Evolutionary conservation across 768 basidiomycete species (phyloP), one percentile per base, ranked within the genome.

Genomic region (Suillus fuscotomentosus): DNA sequence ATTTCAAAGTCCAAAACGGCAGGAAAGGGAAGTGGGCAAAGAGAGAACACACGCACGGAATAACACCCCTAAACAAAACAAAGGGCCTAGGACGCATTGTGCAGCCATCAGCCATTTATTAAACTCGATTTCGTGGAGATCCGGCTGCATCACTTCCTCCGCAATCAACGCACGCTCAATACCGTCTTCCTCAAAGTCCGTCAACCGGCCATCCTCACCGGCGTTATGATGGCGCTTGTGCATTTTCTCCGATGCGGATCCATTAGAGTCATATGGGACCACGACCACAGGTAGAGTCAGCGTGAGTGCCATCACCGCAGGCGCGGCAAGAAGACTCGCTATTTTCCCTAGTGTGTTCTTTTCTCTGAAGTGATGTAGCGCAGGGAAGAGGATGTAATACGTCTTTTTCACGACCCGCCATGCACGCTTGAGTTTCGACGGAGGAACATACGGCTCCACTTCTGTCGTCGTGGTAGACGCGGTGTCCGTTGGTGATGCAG

Each of bases 261-360:
- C 43, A 14, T 65, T 45, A 3, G 4, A 50, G 7, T 76, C 72
- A 68, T 87, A 87, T 4, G 86, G 83, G 11, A 82, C 87, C 36
- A 92, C 85, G 20, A 96, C 94, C 14, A 99, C 96, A 5, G 95
- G 95, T 11, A 99, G 79, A 0, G 97, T 98, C 22, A 99, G 67
- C 0, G 96, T 98, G 57, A 99, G 78, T 4, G 83, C 80, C 75
- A 97, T 79, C 2, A 99, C 88, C 2, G 95, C 94, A 2, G 97
- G 97, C 0, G 90, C 87, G 3, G 95, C 94, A 63, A 97, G 83
- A 31, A 97, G 68, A 0, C 89, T 86, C 0, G 91, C 90, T 38
- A 92, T 78, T 76, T 87, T 87, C 0, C 89, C 90, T 13, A 90
- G 68, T 59, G 88, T 68, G 20, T 88, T 88, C 76, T 97, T 95